Conservation (phyloP, 129 eudicot species). For the Sambucus nigra region DNA sequence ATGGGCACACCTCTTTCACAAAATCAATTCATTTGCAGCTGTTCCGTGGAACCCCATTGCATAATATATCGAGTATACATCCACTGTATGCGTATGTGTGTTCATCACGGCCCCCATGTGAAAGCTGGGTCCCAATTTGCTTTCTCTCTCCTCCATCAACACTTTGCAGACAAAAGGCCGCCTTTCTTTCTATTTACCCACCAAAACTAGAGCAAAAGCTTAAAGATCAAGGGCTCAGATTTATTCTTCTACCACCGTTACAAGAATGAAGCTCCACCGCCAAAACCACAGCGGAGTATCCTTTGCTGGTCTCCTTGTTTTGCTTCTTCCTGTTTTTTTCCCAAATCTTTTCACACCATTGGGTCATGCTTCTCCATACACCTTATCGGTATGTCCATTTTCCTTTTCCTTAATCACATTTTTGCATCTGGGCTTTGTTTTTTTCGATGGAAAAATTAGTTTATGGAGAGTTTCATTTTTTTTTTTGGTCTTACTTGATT, state of each 20-base stretch:
- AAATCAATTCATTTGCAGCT: no score
- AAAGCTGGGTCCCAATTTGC: slow-evolving; percentile 9
- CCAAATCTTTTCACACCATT: slow-evolving; percentile 33
- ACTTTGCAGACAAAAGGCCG: not conserved
- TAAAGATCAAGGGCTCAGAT: not conserved
- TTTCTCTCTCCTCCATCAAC: not conserved
- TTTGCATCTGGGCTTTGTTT: slow-evolving; percentile 15
- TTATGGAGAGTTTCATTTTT: not conserved
- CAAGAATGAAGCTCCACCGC: slow-evolving; percentile 27
- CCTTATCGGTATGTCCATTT: slow-evolving; percentile 43
- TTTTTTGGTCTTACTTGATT: not conserved
- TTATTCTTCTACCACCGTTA: not conserved
- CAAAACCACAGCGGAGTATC: slow-evolving; percentile 25
- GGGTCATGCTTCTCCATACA: slow-evolving; percentile 42
- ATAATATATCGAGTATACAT: no score
- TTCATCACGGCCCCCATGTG: no score
- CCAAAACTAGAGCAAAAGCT: no score
- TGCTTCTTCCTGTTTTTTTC: slow-evolving; percentile 33
- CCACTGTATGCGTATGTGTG: no score
- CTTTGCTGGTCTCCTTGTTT: slow-evolving; percentile 31
- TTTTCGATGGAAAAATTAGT: not conserved
- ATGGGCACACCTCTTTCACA: not conserved
- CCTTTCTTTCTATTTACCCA: slow-evolving; percentile 1
- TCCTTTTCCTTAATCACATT: not conserved
- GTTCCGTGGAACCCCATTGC: no score